phyloP scores from a whole-genome alignment of 2,329 filamentous ascomycete species.

The Coleophoma eucalyptorum region DNA sequence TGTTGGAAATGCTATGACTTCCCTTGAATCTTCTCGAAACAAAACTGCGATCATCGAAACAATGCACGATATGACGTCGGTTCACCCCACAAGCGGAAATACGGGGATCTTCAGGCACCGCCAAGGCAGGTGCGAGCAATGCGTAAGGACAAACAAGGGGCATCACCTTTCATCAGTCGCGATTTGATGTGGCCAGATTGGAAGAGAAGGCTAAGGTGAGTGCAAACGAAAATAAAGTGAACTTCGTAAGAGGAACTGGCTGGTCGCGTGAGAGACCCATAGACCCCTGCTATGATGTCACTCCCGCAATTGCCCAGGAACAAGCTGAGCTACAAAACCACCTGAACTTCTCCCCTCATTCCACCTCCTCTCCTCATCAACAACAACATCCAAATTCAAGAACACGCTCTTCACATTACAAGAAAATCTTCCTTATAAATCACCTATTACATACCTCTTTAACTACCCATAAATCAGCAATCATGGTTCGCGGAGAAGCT shows the following conservation, averaged over 20 bases:
- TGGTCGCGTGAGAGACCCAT: too few species aligned
- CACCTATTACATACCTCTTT: conserved; percentile 1
- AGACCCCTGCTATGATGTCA: too few species aligned
- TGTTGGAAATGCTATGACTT: neutral
- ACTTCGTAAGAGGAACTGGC: too few species aligned
- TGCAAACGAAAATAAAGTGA: too few species aligned
- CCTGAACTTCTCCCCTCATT: conserved; percentile 7
- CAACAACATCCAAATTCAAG: conserved; percentile 1
- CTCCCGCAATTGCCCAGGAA: too few species aligned
- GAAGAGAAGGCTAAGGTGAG: too few species aligned
- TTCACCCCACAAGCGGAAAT: conserved; percentile 2
- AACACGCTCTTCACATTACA: too few species aligned
- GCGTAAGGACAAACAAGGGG: conserved; percentile 7
- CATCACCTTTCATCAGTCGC: neutral
- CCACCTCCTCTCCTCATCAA: conserved; percentile 4
- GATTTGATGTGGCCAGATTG: neutral
- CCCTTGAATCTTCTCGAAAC: conserved; percentile 1
- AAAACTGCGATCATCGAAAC: conserved; percentile 1
- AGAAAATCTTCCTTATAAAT: neutral
- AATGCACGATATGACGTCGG: conserved; percentile 11
- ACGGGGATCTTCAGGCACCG: conserved; percentile 4
- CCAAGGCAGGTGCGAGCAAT: conserved; percentile 17
- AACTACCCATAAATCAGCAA: conserved; percentile 9
- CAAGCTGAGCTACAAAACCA: conserved; percentile 24
- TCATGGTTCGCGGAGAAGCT: conserved; percentile 54